Percentiles rank a stretch among this genome's conserved stretches.
Evolutionary conservation across 257 asterid genomes (phyloP).

Genomic region (Agastache rugosa): DNA sequence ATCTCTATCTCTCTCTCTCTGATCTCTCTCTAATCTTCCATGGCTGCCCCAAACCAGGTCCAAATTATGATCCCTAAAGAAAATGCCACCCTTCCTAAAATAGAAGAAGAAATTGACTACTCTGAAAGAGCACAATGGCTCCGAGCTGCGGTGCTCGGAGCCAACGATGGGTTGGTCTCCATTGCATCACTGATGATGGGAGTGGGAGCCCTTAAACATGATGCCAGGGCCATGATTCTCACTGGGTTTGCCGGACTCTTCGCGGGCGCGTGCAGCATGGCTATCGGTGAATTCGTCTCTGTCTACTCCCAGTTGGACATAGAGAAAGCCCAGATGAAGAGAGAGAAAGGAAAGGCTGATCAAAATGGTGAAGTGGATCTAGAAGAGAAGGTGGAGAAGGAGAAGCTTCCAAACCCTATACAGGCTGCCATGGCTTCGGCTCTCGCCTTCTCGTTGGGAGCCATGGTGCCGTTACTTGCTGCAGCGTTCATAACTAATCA

Average conservation of each 20-base stretch:
- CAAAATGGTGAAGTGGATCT: background rate
- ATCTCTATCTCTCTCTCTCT: too few relatives aligned
- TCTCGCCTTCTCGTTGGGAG: constrained; percentile 67
- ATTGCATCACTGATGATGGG: constrained; percentile 78
- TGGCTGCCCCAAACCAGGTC: constrained; percentile 54
- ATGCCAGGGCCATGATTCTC: constrained; percentile 60
- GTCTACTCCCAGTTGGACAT: constrained; percentile 69
- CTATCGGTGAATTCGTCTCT: constrained; percentile 72
- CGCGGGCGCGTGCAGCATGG: constrained; percentile 87
- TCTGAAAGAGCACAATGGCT: constrained; percentile 74
- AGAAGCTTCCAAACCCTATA: constrained; percentile 64
- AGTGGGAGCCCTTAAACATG: constrained; percentile 62
- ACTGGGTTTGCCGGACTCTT: constrained; percentile 68
- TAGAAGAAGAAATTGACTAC: constrained; percentile 54
- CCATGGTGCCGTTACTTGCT: constrained; percentile 60
- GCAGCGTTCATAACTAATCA: constrained; percentile 63
- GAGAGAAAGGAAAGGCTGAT: constrained; percentile 25
- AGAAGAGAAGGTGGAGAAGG: constrained; percentile 29
- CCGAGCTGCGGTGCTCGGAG: constrained; percentile 73
- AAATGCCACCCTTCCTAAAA: constrained; percentile 14
- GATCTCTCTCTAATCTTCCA: constrained; percentile 21
- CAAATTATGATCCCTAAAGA: constrained; percentile 41
- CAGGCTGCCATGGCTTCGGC: constrained; percentile 74
- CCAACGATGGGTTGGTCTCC: constrained; percentile 75
- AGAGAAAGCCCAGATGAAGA: constrained; percentile 62